Evolutionary conservation across 805 yeast genomes (phyloP), one percentile per base, ranked within the genome.

Genomic region (Ogataea thermomethanolica): DNA sequence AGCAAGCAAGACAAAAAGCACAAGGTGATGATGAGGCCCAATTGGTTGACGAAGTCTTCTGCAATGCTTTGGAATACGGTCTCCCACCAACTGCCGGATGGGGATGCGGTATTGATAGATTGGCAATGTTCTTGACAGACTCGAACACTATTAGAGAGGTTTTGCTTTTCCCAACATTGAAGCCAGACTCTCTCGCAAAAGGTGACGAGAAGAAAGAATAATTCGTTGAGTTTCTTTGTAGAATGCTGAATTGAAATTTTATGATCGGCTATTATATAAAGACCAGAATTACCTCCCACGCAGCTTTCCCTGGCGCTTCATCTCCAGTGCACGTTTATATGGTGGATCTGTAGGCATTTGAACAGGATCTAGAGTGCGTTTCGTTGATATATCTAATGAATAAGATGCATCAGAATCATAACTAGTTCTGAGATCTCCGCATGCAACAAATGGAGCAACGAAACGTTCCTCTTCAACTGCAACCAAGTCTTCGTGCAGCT

Each of bases 11-110:
- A 70, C 99, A 93, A 76, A 91, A 91, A 75, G 98, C 74, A 53
- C 96, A 88, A 70, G 99, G 99, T 75, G 99, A 91, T 63, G 99
- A 91, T 62, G 99, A 93, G 73, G 99, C 96, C 48, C 98, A 91
- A 74, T 63, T 89, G 67, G 77, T 93, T 50, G 99, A 91, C 66
- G 99, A 91, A 73, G 84, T 86, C 50, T 91, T 91, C 90, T 84
- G 95, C 75, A 86, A 90, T 58, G 97, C 99, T 53, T 78, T 91
- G 60, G 99, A 91, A 73, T 91, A 88, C 67, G 99, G 98, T 69
- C 78, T 91, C 60, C 99, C 99, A 45, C 99, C 99, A 59, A 93
- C 98, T 56, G 98, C 95, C 67, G 99, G 99, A 55, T 91, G 98
- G 98, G 99, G 99, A 57, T 84, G 95, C 71, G 99, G 99, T 78